phyloP scores from a whole-genome alignment of 2,329 filamentous ascomycete species.

The Cladophialophora psammophila region DNA sequence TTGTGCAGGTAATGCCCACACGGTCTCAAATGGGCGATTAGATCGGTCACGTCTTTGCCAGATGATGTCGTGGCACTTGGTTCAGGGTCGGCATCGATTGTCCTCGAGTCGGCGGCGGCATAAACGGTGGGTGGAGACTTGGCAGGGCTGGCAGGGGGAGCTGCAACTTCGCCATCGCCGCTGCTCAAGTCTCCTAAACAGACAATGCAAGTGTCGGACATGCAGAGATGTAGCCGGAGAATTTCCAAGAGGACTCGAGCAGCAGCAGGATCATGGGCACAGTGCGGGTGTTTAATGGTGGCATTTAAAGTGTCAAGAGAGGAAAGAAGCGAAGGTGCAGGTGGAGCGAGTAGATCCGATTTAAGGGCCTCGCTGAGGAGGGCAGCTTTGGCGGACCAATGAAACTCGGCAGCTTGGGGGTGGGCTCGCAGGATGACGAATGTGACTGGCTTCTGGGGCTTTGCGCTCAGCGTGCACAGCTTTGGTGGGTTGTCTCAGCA shows the following conservation, averaged over 20 bases:
- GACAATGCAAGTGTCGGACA: slow-evolving; percentile 74
- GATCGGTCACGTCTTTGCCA: slow-evolving; percentile 42
- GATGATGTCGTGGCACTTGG: slow-evolving; percentile 38
- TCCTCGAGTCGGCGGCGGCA: slow-evolving; percentile 43
- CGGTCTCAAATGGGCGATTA: slow-evolving; percentile 69
- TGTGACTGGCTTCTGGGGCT: slow-evolving; percentile 20
- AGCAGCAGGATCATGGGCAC: slow-evolving; percentile 30
- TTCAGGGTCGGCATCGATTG: slow-evolving; percentile 42
- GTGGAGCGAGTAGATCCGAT: slow-evolving; percentile 27
- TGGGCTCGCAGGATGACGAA: background rate
- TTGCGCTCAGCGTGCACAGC: slow-evolving; percentile 11
- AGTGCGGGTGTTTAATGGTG: slow-evolving; percentile 23
- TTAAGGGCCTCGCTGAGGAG: slow-evolving; percentile 21
- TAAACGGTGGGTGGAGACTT: slow-evolving; percentile 45
- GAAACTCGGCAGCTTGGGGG: background rate
- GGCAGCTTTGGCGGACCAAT: slow-evolving; percentile 26
- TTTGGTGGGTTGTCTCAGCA: slow-evolving; percentile 9
- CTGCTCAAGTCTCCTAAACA: slow-evolving; percentile 73
- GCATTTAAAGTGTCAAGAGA: slow-evolving; percentile 32
- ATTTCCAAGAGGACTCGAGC: slow-evolving; percentile 35
- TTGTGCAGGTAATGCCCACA: slow-evolving; percentile 95
- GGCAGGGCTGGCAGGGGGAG: slow-evolving; percentile 52
- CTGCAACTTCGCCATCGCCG: slow-evolving; percentile 60
- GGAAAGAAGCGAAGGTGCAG: slow-evolving; percentile 32
- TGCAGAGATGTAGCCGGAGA: slow-evolving; percentile 44